phyloP scores from a whole-genome alignment of 208 protist species.

The Acanthamoeba rhysodes region DNA sequence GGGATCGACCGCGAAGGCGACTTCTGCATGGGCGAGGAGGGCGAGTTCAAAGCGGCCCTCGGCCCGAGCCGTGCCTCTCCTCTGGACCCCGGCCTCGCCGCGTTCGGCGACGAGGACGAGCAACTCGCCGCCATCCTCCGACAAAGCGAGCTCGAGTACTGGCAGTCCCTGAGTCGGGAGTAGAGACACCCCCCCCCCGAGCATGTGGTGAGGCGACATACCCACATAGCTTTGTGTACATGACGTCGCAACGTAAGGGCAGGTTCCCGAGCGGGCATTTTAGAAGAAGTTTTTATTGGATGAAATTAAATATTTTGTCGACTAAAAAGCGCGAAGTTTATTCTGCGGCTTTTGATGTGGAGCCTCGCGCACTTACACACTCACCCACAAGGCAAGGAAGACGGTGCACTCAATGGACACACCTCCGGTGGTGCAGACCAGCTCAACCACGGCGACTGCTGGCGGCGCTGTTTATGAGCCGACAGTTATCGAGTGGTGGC shows the following conservation, averaged over 20 bases:
- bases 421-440: background rate
- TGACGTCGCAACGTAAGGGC: no score
- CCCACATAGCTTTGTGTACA: no score
- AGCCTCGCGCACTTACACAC: no score
- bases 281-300: no score
- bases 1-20: background rate
- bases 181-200: no score
- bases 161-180: background rate
- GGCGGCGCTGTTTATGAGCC: background rate
- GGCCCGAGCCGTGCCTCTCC: background rate
- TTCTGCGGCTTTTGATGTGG: no score
- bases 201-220: no score
- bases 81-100: no score
- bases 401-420: background rate
- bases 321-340: no score
- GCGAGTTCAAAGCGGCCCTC: background rate
- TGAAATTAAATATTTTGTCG: no score
- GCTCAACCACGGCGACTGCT: background rate
- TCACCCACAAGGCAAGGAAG: background rate
- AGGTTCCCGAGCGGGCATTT: no score
- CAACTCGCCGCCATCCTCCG: conserved; percentile 4
- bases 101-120: background rate
- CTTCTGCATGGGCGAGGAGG: background rate
- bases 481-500: background rate
- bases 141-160: conserved; percentile 54